Base-by-base conservation (phyloP, 306 rosid species). In the Canavalia ensiformis region DNA sequence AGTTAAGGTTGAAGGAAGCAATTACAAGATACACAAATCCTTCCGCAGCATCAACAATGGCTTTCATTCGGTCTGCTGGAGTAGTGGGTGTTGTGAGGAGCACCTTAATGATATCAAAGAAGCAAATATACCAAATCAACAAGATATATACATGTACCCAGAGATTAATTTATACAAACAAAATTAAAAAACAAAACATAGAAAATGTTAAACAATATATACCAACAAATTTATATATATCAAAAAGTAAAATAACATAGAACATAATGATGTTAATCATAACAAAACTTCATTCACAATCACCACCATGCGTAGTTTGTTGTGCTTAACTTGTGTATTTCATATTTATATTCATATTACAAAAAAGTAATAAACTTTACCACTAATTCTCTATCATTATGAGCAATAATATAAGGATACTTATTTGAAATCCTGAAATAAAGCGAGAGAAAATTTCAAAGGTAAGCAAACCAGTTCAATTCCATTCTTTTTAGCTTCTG, bases 21-120 rank as follows among this genome's bases (percentile, higher is more conserved):
- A 92, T 87, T 84, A 93, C 98, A 63, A 95, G 93, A 74, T 93
- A 95, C 11, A 91, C 84, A 87, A 93, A 93, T 82, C 98, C 97
- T 82, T 95, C 92, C 4, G 99, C 71, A 25, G 90, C 93, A 83
- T 93, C 96, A 50, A 84, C 99, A 75, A 95, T 93, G 70, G 90
- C 92, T 81, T 87, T 90, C 98, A 95, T 95, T 45, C 97, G 83
- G 58, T 85, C 66, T 42, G 52, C 85, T 51, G 98, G 98, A 56
- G 99, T 91, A 18, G 99, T 93, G 29, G 98, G 97, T 57, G 99
- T 95, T 13, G 98, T 95, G 51, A 91, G 92, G 54, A 95, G 89
- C 58, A 95, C 98, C 99, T 95, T 72, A 76, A 82, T 59, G 87
- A 78, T 46, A 78, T 75, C 66, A 79, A 64, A 76, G 30, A 69